Base-by-base conservation (phyloP, 129 eudicot genomes). In the Saussurea involucrata region DNA sequence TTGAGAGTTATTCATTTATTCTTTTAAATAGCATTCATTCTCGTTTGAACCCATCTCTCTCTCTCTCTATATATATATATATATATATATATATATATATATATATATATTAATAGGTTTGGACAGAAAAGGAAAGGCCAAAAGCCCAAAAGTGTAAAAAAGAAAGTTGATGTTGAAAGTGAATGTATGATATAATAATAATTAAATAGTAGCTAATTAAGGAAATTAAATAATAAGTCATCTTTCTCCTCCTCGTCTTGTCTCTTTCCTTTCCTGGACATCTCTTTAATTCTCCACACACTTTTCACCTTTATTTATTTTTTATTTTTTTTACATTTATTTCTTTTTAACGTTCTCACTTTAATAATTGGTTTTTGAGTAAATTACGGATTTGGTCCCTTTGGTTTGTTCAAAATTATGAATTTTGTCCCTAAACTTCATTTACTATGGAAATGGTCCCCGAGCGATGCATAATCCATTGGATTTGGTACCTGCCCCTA, bases 191-290 rank as follows among this genome's bases (percentile, higher is more conserved):
- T 64, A 64, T 81, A 71, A 49, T 81, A 72, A 87, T 81, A 75
- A 85, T 84, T 85, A 77, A 82, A 66, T 69, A 46, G 77, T 76
- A 72, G 71, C 71, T 84, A 79, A 75, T 88, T 75, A 90, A 68
- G 87, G 93, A 55, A 83, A 86, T 92, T 90, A 90, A 86, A 90
- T 87, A 86, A 88, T 79, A 78, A 79, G 92, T 80, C 88, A 82
- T 83, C 79, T 68, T 72, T 81, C 81, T 10, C 75, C 83, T 78
- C 68, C 86, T 81, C 86, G 90, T 78, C 85, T 83, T 90, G 96
- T 92, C 90, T 75, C 85, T 85, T 85, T 85, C 94, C 88, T 81
- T 84, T 81, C 82, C 77, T 79, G 81, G 96, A 78, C 75, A 72
- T 46, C 68, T 46, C 68, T 72, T 79, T 64, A 72, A 53, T 72